Percentiles rank a stretch among this genome's conserved stretches.
Evolutionary conservation across 2,329 filamentous ascomycete species (phyloP).

Genomic region (Botrytis fabae): DNA sequence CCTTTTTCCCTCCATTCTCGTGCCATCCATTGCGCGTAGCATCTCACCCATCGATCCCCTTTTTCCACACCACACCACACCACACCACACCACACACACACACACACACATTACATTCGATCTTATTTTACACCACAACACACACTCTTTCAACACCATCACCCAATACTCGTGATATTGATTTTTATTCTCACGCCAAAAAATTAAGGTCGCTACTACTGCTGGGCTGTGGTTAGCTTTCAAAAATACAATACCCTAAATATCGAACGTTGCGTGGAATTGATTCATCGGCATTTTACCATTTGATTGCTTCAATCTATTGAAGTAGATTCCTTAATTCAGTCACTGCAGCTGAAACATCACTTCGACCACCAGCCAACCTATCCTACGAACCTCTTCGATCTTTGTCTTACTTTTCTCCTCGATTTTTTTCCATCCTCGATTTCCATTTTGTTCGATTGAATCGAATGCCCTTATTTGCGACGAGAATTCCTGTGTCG

Average conservation of each 20-base stretch:
- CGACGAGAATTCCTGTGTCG: slow-evolving; percentile 17
- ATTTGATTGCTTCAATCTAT: not conserved
- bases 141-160: slow-evolving; percentile 11
- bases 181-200: not conserved
- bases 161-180: not conserved
- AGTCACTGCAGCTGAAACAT: slow-evolving; percentile 21
- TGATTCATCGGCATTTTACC: not conserved
- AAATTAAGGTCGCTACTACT: slow-evolving; percentile 9
- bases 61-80: slow-evolving; percentile 3
- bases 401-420: not conserved
- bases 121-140: not conserved
- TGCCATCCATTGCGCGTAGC: slow-evolving; percentile 8
- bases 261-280: slow-evolving; percentile 1
- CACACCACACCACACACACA: too few relatives aligned
- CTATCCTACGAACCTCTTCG: slow-evolving; percentile 6
- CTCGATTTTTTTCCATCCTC: slow-evolving; percentile 5
- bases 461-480: slow-evolving; percentile 19
- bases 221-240: slow-evolving; percentile 24
- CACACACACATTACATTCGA: not conserved
- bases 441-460: slow-evolving; percentile 9
- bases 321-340: slow-evolving; percentile 2
- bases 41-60: slow-evolving; percentile 14
- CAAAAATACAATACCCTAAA: not conserved
- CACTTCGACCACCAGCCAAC: slow-evolving; percentile 4
- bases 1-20: slow-evolving; percentile 12